Base-by-base conservation (phyloP, 345 rosid species). In the Gossypium herbaceum region DNA sequence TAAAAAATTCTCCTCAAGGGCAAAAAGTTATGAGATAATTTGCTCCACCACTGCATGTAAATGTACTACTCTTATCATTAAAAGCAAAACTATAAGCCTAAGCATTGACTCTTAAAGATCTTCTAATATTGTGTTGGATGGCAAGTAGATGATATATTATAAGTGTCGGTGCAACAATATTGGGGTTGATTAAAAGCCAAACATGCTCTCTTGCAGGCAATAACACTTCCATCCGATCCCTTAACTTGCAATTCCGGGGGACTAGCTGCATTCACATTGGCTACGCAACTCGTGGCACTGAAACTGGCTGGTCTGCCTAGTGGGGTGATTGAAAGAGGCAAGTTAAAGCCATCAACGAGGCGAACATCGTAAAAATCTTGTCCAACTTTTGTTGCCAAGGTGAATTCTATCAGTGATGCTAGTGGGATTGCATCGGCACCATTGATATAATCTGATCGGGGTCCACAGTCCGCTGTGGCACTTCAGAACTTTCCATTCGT, bases 301-400 rank as follows among this genome's bases (percentile, higher is more conserved):
- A 82, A 83, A 27, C 12, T 12, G 0, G 9, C 19, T 5, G 27
- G 70, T 22, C 2, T 41, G 7, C 91, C 94, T 52, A 91, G 97
- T 2, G 98, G 97, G 61, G 97, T 92, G 51, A 94, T 86, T 0
- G 97, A 89, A 19, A 83, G 5, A 0, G 82, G 86, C 20, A 83
- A 78, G 72, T 83, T 83, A 59, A 80, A 83, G 43, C 82, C 83
- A 0, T 76, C 16, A 1, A 64, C 67, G 1, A 83, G 8, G 12
- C 70, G 84, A 17, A 83, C 54, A 11, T 85, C 92, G 8, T 77
- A 88, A 34, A 59, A 81, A 50, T 87, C 94, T 54, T 39, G 3
- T 11, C 79, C 87, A 3, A 8, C 10, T 2, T 54, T n/a, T 17
- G 20, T 9, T 4, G 58, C 22, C 7, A 90, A 60, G 7, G 79